Percentiles rank a stretch among this genome's conserved stretches.
Evolutionary conservation across 441 rosid species (phyloP).

Genomic region (Capsella rubella): DNA sequence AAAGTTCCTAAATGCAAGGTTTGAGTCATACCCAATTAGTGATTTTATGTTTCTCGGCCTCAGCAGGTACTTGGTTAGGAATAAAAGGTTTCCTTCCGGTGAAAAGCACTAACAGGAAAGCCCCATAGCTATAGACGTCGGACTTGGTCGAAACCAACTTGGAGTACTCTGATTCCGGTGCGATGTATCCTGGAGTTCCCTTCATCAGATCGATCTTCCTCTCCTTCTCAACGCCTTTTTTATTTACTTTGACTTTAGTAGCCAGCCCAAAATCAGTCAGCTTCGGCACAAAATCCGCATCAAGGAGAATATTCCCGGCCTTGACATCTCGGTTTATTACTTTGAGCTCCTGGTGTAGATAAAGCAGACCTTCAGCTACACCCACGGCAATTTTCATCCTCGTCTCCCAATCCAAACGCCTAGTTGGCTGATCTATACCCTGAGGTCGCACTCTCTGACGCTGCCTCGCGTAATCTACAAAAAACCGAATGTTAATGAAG

Average conservation of each 20-base stretch:
- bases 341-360: constrained; percentile 9
- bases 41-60: background rate
- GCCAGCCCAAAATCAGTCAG: constrained; percentile 41
- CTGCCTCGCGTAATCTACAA: constrained; percentile 1
- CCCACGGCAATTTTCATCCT: constrained; percentile 34
- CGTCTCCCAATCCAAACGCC: constrained; percentile 17
- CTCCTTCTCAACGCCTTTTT: background rate
- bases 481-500: background rate
- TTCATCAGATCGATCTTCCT: background rate
- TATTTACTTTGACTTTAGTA: background rate
- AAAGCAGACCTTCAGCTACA: constrained; percentile 27
- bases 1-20: background rate
- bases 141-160: constrained; percentile 19
- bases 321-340: constrained; percentile 33
- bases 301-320: constrained; percentile 25
- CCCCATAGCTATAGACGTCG: constrained; percentile 41
- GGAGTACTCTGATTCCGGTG: constrained; percentile 10
- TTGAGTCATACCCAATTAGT: constrained; percentile 24
- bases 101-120: constrained; percentile 28
- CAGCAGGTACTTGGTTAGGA: fast-evolving
- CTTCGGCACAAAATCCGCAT: constrained; percentile 22
- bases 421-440: background rate
- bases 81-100: constrained; percentile 31
- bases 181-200: constrained; percentile 33
- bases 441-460: background rate